A percentile compares a stretch with the other conserved stretches of the same genome.
Evolutionary conservation across 768 basidiomycete species (phyloP).

Genomic region (Pluteus cervinus): DNA sequence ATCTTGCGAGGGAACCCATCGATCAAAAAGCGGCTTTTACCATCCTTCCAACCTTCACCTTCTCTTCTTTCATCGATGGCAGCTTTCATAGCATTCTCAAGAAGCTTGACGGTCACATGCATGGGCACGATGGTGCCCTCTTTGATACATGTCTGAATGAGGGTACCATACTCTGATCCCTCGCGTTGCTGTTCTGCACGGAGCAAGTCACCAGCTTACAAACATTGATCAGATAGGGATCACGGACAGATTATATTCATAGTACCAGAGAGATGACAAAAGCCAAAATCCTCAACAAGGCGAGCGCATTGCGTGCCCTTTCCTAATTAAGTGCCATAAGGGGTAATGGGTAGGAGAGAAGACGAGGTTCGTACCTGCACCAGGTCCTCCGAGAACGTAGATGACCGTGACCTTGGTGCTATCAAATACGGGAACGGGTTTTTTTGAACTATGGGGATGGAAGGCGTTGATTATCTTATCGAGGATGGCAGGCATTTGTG

Average conservation of each 20-base stretch:
- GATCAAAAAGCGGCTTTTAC: constrained; percentile 83
- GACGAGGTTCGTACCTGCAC: constrained; percentile 59
- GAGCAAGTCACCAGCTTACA: constrained; percentile 89
- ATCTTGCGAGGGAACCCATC: constrained; percentile 98
- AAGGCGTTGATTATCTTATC: constrained; percentile 34
- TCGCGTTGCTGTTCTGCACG: constrained; percentile 89
- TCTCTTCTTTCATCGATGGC: constrained; percentile 39
- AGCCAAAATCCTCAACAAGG: constrained; percentile 80
- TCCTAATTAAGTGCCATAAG: constrained; percentile 37
- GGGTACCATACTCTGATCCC: constrained; percentile 72
- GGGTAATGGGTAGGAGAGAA: constrained; percentile 5
- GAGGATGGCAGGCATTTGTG: constrained; percentile 30
- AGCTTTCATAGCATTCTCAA: constrained; percentile 85
- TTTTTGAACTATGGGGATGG: constrained; percentile 18
- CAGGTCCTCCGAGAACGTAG: constrained; percentile 95
- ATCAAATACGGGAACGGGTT: constrained; percentile 51
- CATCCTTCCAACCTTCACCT: constrained; percentile 59
- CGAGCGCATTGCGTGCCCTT: constrained; percentile 93
- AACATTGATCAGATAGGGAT: constrained; percentile 5
- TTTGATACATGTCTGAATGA: constrained; percentile 84
- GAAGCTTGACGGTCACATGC: constrained; percentile 93
- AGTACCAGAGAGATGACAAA: constrained; percentile 90
- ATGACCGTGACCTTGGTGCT: constrained; percentile 74
- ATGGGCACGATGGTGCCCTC: constrained; percentile 95
- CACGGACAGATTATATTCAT: constrained; percentile 3